Percentiles rank a stretch among this genome's conserved stretches.
phyloP scores from a whole-genome alignment of 352 stramenopile genomes.

The Aphanomyces euteiches region DNA sequence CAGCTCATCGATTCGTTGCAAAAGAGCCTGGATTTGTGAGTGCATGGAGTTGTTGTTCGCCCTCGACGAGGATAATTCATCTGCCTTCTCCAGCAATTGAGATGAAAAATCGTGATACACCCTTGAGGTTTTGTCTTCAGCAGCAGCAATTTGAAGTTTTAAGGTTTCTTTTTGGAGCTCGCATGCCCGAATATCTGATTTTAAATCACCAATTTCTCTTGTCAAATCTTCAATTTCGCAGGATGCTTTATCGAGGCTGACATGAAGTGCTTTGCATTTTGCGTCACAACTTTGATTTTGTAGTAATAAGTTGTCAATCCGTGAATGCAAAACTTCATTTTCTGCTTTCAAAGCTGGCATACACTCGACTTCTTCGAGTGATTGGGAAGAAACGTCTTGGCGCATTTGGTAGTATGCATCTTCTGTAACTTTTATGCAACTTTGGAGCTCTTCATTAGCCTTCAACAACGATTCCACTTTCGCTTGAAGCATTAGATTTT shows the following conservation, averaged over 20 bases:
- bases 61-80: neutral
- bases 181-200: neutral
- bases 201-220: neutral
- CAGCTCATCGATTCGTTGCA: neutral
- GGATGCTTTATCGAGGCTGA: neutral
- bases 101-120: neutral
- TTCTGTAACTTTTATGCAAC: conserved; percentile 9
- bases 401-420: conserved; percentile 18
- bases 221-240: neutral
- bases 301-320: neutral
- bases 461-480: conserved; percentile 11
- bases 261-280: neutral
- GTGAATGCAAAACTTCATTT: neutral
- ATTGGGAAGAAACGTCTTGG: conserved; percentile 11
- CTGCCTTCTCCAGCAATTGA: neutral
- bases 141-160: neutral
- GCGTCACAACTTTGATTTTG: neutral
- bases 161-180: neutral
- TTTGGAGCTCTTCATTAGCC: conserved; percentile 15
- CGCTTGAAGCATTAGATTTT: conserved; percentile 6
- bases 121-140: neutral
- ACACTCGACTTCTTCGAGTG: conserved; percentile 9
- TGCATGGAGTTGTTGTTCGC: neutral
- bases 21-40: neutral
- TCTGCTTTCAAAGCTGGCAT: conserved; percentile 5